Conservation (phyloP, 2,329 filamentous ascomycete genomes). For the Albifimbria verrucaria region DNA sequence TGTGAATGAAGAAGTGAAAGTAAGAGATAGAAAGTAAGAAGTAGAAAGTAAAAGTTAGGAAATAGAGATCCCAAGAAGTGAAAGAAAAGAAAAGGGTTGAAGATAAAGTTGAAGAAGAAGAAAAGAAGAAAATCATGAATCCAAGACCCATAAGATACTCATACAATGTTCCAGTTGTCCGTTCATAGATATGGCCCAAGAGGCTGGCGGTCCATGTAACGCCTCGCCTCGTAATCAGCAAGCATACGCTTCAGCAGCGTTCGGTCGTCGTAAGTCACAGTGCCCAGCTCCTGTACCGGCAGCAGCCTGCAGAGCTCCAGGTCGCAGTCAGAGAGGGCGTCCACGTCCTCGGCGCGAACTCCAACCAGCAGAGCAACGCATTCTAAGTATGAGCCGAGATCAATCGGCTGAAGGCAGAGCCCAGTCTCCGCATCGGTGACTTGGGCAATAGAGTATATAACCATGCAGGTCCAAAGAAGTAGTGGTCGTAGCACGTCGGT, state of each 20-base stretch:
- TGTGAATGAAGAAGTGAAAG: too few species aligned
- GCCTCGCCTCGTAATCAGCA: conserved; percentile 4
- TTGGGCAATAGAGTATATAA: conserved; percentile 22
- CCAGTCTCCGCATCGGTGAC: conserved; percentile 9
- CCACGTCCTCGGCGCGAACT: conserved; percentile 10
- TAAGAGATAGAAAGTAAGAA: too few species aligned
- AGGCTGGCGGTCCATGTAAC: background rate
- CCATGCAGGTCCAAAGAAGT: conserved; percentile 23
- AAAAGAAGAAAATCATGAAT: background rate
- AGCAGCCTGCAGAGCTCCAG: conserved; percentile 15
- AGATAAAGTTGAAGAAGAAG: background rate
- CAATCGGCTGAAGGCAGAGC: conserved; percentile 11
- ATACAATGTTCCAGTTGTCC: too few species aligned
- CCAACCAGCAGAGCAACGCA: conserved; percentile 16
- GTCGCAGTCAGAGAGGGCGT: conserved; percentile 15
- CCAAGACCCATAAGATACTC: too few species aligned
- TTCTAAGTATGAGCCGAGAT: conserved; percentile 20
- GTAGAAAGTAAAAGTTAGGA: too few species aligned
- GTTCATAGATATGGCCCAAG: background rate
- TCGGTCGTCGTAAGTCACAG: conserved; percentile 3
- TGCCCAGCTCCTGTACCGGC: conserved; percentile 5
- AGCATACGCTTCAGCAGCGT: conserved; percentile 7
- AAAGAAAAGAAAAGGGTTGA: background rate
- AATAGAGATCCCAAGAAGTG: background rate
- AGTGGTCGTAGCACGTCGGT: conserved; percentile 13